These are phyloP conservation scores for Paraleonurus japonicus DNA, from an alignment of 257 asterid species.

Conservation along the genomic window DNA sequence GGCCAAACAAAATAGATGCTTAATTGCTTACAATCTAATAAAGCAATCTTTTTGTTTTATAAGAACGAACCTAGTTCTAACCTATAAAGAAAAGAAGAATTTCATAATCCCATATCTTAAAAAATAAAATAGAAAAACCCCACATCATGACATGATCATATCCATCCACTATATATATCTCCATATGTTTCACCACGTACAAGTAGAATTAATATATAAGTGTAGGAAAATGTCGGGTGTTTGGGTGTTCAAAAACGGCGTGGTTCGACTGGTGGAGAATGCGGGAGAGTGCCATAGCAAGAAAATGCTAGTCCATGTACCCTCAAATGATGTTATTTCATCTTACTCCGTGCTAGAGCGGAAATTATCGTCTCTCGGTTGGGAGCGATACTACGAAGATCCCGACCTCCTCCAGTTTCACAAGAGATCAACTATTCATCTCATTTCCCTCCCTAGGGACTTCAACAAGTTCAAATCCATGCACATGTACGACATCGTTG, in stretches of 20 bases:
- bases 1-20: constrained; percentile 28
- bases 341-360: constrained; percentile 34
- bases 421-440: constrained; percentile 39
- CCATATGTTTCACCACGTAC: constrained; percentile 20
- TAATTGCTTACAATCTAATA: constrained; percentile 21
- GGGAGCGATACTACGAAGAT: constrained; percentile 52
- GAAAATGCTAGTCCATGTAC: constrained; percentile 37
- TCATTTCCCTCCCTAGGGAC: constrained; percentile 50
- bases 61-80: constrained; percentile 46
- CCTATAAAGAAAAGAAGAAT: constrained; percentile 21
- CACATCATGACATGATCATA: constrained; percentile 1
- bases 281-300: constrained; percentile 34
- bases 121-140: neutral
- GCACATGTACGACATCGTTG: constrained; percentile 53
- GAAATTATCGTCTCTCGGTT: constrained; percentile 33
- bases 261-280: constrained; percentile 45
- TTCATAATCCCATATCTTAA: constrained; percentile 18
- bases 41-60: constrained; percentile 18
- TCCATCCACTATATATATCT: constrained; percentile 30
- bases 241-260: constrained; percentile 60
- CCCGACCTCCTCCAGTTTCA: constrained; percentile 48
- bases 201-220: no score
- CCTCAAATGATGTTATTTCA: constrained; percentile 37
- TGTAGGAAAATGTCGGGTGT: constrained; percentile 57
- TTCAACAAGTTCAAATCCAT: constrained; percentile 53